phyloP scores from a whole-genome alignment of 805 yeast genomes.

The Sugiyamaella chiloensis region DNA sequence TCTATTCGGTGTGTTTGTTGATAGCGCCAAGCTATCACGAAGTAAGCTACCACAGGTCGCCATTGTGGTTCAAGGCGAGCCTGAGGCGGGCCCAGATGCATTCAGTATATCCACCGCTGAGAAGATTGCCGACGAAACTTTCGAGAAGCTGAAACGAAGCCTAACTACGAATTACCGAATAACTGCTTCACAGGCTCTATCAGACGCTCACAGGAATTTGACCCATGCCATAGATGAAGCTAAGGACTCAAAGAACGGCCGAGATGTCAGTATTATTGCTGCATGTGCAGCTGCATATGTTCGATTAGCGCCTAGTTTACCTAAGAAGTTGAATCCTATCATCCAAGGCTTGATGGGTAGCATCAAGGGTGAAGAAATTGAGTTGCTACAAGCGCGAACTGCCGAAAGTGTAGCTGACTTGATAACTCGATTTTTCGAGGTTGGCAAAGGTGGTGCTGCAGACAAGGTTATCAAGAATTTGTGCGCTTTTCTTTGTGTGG shows the following conservation, averaged over 20 bases:
- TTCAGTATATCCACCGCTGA: constrained; percentile 79
- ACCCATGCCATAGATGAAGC: constrained; percentile 67
- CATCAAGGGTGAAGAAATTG: constrained; percentile 69
- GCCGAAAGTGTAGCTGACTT: constrained; percentile 67
- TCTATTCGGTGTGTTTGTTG: constrained; percentile 71
- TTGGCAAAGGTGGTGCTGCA: constrained; percentile 67
- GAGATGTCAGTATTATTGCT: constrained; percentile 60
- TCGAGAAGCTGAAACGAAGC: constrained; percentile 57
- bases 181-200: constrained; percentile 65
- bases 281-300: constrained; percentile 74
- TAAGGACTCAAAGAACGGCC: constrained; percentile 41
- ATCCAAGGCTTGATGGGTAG: constrained; percentile 92
- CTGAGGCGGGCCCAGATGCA: constrained; percentile 91
- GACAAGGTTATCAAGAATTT: constrained; percentile 87
- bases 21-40: constrained; percentile 68
- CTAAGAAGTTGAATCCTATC: constrained; percentile 81
- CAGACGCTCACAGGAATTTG: constrained; percentile 73
- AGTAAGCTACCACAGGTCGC: constrained; percentile 78
- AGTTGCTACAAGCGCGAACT: constrained; percentile 63
- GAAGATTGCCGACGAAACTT: constrained; percentile 59
- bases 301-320: constrained; percentile 53
- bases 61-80: constrained; percentile 88
- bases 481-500: constrained; percentile 92
- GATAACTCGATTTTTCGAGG: constrained; percentile 53
- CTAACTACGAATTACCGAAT: constrained; percentile 70